A percentile compares a stretch with the other conserved stretches of the same genome.
Evolutionary conservation across 2,329 filamentous ascomycete species (phyloP).

Genomic region (Akanthomyces uredinophilus): DNA sequence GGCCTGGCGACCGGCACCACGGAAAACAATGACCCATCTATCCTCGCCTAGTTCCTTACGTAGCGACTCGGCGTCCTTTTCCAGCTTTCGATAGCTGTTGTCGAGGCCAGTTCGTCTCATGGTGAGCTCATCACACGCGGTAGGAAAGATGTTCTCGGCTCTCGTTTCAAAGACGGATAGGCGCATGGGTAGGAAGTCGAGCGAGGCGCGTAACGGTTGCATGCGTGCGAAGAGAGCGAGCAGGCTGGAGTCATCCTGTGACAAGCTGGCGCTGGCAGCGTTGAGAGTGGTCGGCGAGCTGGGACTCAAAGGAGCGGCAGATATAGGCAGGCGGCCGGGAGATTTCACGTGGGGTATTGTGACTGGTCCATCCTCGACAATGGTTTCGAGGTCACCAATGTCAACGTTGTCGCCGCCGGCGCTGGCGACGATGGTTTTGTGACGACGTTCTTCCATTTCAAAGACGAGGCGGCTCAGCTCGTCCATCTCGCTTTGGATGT

Average conservation of each 20-base stretch:
- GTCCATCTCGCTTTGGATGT: slow-evolving; percentile 85
- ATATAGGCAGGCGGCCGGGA: slow-evolving; percentile 43
- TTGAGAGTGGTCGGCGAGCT: slow-evolving; percentile 48
- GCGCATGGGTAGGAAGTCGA: slow-evolving; percentile 95
- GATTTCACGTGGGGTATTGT: slow-evolving; percentile 21
- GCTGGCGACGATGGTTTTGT: slow-evolving; percentile 66
- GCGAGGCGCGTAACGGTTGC: slow-evolving; percentile 85
- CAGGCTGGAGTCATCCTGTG: slow-evolving; percentile 80
- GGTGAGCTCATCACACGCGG: slow-evolving; percentile 83
- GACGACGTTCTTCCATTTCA: slow-evolving; percentile 94
- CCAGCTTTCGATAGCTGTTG: slow-evolving; percentile 79
- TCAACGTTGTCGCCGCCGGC: slow-evolving; percentile 63
- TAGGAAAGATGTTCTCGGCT: slow-evolving; percentile 76
- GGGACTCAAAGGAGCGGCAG: slow-evolving; percentile 57
- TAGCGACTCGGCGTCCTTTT: slow-evolving; percentile 83
- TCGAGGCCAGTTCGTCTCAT: slow-evolving; percentile 70
- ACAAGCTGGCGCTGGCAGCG: slow-evolving; percentile 46
- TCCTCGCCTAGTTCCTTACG: slow-evolving; percentile 91
- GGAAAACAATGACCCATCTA: slow-evolving; percentile 91
- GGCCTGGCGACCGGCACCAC: slow-evolving; percentile 84
- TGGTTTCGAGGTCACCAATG: slow-evolving; percentile 85
- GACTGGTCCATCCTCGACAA: slow-evolving; percentile 78
- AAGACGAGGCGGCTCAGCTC: slow-evolving; percentile 78
- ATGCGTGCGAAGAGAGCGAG: slow-evolving; percentile 89
- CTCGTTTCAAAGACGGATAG: slow-evolving; percentile 78